phyloP scores from a whole-genome alignment of 140 eudicot species.

The Anethum foeniculum region DNA sequence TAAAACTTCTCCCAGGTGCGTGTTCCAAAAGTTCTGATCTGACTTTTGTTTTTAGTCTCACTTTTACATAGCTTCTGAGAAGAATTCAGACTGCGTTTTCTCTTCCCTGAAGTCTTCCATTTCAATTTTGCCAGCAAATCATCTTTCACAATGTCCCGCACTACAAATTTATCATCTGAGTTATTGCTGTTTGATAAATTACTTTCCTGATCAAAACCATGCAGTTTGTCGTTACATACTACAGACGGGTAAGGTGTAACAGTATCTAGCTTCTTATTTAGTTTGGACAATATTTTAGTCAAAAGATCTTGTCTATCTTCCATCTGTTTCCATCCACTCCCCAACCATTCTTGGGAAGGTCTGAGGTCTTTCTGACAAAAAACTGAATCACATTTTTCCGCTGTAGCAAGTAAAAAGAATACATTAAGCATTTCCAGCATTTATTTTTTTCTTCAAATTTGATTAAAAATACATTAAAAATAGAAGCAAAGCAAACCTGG shows the following conservation, averaged over 20 bases:
- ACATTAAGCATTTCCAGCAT: not conserved
- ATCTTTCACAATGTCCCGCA: slow-evolving; percentile 31
- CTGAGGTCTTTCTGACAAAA: slow-evolving; percentile 41
- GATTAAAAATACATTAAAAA: not conserved
- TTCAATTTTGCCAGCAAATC: slow-evolving; percentile 35
- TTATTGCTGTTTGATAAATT: slow-evolving; percentile 1
- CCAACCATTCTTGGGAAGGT: slow-evolving; percentile 71
- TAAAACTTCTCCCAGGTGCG: slow-evolving; percentile 23
- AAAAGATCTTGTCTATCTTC: slow-evolving; percentile 44
- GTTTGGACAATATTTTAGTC: slow-evolving; percentile 12
- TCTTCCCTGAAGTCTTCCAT: slow-evolving; percentile 67
- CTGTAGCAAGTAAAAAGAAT: slow-evolving; percentile 22
- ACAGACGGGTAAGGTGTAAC: slow-evolving; percentile 17
- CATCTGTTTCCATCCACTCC: slow-evolving; percentile 43
- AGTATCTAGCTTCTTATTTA: slow-evolving; percentile 11
- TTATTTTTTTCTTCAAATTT: not conserved
- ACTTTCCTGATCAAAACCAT: not conserved
- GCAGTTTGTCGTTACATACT: slow-evolving; percentile 12
- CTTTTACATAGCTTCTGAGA: slow-evolving; percentile 19
- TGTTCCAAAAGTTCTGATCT: slow-evolving; percentile 13
- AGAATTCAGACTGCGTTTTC: slow-evolving; percentile 24
- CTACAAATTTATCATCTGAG: not conserved
- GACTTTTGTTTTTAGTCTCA: slow-evolving; percentile 7
- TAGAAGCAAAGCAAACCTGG: slow-evolving; percentile 40
- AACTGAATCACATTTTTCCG: slow-evolving; percentile 38